phyloP scores from a whole-genome alignment of 495 filamentous ascomycete species.

The Aeminium ludgeri region DNA sequence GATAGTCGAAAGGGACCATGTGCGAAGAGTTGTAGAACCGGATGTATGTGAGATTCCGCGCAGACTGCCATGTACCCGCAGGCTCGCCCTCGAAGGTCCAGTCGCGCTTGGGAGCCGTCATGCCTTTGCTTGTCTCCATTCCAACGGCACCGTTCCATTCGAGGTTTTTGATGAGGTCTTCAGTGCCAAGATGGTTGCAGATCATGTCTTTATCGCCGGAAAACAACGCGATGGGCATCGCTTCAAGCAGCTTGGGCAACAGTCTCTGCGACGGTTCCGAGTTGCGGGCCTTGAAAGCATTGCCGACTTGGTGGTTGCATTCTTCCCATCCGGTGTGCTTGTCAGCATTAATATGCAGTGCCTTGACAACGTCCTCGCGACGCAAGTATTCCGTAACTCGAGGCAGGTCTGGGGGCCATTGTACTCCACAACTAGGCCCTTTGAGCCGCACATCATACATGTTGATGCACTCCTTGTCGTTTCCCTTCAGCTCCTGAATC shows the following conservation, averaged over 20 bases:
- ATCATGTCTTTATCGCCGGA: conserved; percentile 89
- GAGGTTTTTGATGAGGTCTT: conserved; percentile 79
- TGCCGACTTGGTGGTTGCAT: conserved; percentile 62
- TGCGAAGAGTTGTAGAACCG: conserved; percentile 90
- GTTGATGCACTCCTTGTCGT: conserved; percentile 52
- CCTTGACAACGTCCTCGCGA: conserved; percentile 56
- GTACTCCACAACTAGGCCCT: conserved; percentile 82
- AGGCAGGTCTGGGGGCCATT: conserved; percentile 77
- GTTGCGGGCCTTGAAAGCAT: conserved; percentile 46
- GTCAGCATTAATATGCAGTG: conserved; percentile 65
- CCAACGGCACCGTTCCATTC: conserved; percentile 79
- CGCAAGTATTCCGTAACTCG: conserved; percentile 70
- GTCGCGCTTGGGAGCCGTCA: conserved; percentile 75
- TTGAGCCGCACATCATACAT: conserved; percentile 86
- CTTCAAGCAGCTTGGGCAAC: conserved; percentile 58
- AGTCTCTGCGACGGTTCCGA: conserved; percentile 56
- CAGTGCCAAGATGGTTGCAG: conserved; percentile 93
- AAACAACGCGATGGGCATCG: conserved; percentile 69
- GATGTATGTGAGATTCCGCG: conserved; percentile 88
- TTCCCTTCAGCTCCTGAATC: conserved; percentile 33
- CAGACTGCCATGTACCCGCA: conserved; percentile 84
- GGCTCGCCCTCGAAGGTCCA: conserved; percentile 90
- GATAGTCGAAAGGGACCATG: conserved; percentile 93
- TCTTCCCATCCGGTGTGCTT: conserved; percentile 84
- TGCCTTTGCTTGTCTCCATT: conserved; percentile 77